phyloP scores from a whole-genome alignment of 371 early-diverging fungal genomes.

The Nosema muscidifuracis region DNA sequence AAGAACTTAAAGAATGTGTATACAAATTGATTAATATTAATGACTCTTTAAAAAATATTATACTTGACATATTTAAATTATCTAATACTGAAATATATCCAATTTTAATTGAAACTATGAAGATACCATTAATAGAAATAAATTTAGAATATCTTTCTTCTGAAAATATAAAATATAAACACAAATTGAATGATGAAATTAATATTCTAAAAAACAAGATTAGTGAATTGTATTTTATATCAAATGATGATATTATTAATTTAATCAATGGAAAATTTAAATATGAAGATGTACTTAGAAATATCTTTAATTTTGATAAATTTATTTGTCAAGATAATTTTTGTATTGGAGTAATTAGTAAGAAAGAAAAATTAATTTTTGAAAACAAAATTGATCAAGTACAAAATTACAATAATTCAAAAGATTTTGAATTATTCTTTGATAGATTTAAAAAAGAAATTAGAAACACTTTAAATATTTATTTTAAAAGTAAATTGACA shows the following conservation, averaged over 20 bases:
- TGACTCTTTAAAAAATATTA: too few relatives aligned
- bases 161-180: not conserved
- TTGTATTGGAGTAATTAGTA: constrained; percentile 12
- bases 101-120: too few relatives aligned
- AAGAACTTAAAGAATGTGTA: too few relatives aligned
- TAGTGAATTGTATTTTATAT: constrained; percentile 65
- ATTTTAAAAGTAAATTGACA: not conserved
- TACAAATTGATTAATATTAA: too few relatives aligned
- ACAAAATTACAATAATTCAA: not conserved
- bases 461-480: not conserved
- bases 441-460: not conserved
- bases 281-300: not conserved
- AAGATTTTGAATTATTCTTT: constrained; percentile 5
- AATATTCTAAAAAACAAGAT: constrained; percentile 38
- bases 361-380: constrained; percentile 11
- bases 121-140: too few relatives aligned
- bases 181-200: not conserved
- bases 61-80: too few relatives aligned
- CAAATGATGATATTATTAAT: constrained; percentile 66
- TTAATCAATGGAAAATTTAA: constrained; percentile 52
- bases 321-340: not conserved
- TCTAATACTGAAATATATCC: too few relatives aligned
- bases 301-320: constrained; percentile 31
- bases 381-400: not conserved
- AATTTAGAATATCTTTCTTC: too few relatives aligned